Conservation (phyloP, 352 stramenopile genomes). For the Blastocystis hominis region DNA sequence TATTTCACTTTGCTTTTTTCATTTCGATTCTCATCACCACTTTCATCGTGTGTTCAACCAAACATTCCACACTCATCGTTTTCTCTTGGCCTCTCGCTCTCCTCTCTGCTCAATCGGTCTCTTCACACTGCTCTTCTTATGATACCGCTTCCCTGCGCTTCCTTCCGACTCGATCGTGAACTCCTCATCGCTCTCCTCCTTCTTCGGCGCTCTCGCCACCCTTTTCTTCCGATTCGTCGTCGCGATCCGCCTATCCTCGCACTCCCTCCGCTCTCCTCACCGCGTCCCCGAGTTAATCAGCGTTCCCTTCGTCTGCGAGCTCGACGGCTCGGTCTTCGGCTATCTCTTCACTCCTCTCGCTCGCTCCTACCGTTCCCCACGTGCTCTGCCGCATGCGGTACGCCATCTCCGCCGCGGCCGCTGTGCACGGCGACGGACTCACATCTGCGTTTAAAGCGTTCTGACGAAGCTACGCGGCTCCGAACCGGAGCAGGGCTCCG, state of each 20-base stretch:
- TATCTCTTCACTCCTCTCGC: not conserved
- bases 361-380: not conserved
- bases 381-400: not conserved
- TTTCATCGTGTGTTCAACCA: too few species aligned
- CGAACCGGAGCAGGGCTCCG: not conserved
- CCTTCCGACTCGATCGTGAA: not conserved
- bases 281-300: not conserved
- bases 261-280: not conserved
- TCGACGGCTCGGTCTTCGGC: not conserved
- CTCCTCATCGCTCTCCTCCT: slow-evolving; percentile 12
- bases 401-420: not conserved
- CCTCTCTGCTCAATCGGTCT: not conserved
- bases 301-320: not conserved
- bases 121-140: slow-evolving; percentile 2
- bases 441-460: not conserved
- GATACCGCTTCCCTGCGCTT: too few species aligned
- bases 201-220: too few species aligned
- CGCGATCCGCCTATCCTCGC: not conserved
- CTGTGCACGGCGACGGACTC: not conserved
- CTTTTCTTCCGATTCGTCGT: not conserved
- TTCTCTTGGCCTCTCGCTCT: not conserved
- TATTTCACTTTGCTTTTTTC: not conserved
- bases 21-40: not conserved
- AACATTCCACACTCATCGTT: not conserved
- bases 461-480: not conserved